Conservation (phyloP, 176 grass and related monocot species). For the Panicum miliaceum region DNA sequence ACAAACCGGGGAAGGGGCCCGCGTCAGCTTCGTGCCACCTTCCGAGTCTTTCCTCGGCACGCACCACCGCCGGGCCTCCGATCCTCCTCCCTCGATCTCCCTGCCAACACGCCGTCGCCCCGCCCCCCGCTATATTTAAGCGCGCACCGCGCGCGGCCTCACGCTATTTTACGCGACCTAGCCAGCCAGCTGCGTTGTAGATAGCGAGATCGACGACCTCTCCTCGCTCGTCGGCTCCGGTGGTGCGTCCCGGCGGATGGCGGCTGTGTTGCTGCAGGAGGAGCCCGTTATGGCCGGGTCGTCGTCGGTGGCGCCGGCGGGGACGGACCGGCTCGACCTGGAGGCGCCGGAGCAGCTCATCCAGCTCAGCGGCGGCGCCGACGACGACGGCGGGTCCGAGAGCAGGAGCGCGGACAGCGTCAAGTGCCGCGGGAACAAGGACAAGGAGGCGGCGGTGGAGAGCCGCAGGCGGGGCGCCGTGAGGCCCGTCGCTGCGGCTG, state of each 20-base stretch:
- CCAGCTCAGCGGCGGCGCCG: constrained; percentile 53
- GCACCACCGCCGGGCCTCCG: background rate
- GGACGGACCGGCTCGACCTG: constrained; percentile 41
- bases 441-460: constrained; percentile 18
- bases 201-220: background rate
- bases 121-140: constrained; percentile 40
- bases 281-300: background rate
- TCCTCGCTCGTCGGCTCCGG: background rate
- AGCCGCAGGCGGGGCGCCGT: background rate
- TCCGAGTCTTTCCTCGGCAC: constrained; percentile 50
- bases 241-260: background rate
- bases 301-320: background rate
- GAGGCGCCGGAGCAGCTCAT: constrained; percentile 67
- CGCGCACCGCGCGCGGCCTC: constrained; percentile 1
- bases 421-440: background rate
- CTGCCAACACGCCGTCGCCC: constrained; percentile 20
- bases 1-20: background rate
- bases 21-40: constrained; percentile 46
- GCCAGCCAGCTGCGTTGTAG: background rate
- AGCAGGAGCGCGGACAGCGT: constrained; percentile 34
- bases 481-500: background rate
- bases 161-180: background rate
- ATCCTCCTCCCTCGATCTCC: no score
- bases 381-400: constrained; percentile 26
- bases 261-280: background rate